These are phyloP conservation scores for Fomitopsis palustris DNA, from an alignment of 1,284 basidiomycete species.

Conservation along the genomic window DNA sequence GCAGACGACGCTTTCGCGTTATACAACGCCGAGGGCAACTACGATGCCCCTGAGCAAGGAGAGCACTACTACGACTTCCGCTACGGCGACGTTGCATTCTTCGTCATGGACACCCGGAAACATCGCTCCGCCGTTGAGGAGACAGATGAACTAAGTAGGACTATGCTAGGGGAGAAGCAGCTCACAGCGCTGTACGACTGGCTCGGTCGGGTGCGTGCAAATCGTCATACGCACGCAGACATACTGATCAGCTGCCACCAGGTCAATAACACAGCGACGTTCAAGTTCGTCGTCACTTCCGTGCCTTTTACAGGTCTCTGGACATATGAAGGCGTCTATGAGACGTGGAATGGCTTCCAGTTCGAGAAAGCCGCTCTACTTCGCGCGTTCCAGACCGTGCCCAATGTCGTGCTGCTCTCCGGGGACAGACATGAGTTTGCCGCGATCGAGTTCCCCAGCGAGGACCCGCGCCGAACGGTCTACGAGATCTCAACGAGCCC, in stretches of 20 bases:
- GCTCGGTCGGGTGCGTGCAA: slow-evolving; percentile 47
- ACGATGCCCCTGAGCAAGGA: slow-evolving; percentile 42
- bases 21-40: slow-evolving; percentile 70
- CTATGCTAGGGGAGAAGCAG: slow-evolving; percentile 76
- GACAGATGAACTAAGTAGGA: slow-evolving; percentile 42
- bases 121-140: slow-evolving; percentile 50
- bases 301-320: slow-evolving; percentile 81
- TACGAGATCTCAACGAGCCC: slow-evolving; percentile 64
- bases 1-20: slow-evolving; percentile 63
- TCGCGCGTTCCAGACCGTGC: slow-evolving; percentile 59
- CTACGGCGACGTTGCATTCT: slow-evolving; percentile 73
- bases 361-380: slow-evolving; percentile 61
- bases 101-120: slow-evolving; percentile 75
- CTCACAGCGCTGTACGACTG: slow-evolving; percentile 63
- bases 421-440: slow-evolving; percentile 84
- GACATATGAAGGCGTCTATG: slow-evolving; percentile 62
- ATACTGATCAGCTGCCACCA: slow-evolving; percentile 19
- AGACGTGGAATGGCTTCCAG: slow-evolving; percentile 73
- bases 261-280: slow-evolving; percentile 74
- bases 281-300: slow-evolving; percentile 79
- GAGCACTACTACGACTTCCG: slow-evolving; percentile 64
- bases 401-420: slow-evolving; percentile 67
- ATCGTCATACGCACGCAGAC: neutral
- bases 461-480: slow-evolving; percentile 35
- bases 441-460: slow-evolving; percentile 56